Conservation (phyloP, 108 stramenopile species). For the Aurantiochytrium sp. region DNA sequence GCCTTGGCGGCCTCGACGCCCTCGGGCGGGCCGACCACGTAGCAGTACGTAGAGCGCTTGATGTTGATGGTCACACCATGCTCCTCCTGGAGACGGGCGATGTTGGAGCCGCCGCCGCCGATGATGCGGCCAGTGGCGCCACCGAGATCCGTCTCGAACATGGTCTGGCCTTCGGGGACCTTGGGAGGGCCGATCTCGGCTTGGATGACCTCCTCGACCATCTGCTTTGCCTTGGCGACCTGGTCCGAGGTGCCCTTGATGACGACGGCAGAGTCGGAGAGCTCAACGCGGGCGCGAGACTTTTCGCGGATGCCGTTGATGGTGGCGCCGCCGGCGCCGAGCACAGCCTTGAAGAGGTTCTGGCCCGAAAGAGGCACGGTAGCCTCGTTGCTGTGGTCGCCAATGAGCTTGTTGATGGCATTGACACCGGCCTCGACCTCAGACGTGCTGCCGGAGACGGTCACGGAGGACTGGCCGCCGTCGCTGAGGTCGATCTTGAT, state of each 20-base stretch:
- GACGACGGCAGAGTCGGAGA: neutral
- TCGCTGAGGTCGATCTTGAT: neutral
- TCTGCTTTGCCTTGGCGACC: conserved; percentile 13
- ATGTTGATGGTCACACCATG: neutral
- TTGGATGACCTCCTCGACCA: neutral
- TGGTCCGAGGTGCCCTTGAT: conserved; percentile 7
- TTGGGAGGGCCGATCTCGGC: neutral
- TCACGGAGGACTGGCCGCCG: neutral
- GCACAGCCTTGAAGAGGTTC: neutral
- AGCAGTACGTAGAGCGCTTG: neutral
- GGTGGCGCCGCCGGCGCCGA: neutral
- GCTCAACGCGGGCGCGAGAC: neutral
- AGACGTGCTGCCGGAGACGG: neutral
- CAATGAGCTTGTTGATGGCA: conserved; percentile 11
- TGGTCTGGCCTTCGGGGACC: neutral
- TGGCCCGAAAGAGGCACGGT: neutral
- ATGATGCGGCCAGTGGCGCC: neutral
- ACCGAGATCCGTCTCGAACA: neutral
- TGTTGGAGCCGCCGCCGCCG: conserved; percentile 7
- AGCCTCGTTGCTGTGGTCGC: neutral
- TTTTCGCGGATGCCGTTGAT: neutral
- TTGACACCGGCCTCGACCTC: neutral
- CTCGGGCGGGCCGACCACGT: neutral
- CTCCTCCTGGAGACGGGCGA: neutral
- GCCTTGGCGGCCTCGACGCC: neutral